Conservation (phyloP, 352 stramenopile species). For the Salisapilia sapeloensis region DNA sequence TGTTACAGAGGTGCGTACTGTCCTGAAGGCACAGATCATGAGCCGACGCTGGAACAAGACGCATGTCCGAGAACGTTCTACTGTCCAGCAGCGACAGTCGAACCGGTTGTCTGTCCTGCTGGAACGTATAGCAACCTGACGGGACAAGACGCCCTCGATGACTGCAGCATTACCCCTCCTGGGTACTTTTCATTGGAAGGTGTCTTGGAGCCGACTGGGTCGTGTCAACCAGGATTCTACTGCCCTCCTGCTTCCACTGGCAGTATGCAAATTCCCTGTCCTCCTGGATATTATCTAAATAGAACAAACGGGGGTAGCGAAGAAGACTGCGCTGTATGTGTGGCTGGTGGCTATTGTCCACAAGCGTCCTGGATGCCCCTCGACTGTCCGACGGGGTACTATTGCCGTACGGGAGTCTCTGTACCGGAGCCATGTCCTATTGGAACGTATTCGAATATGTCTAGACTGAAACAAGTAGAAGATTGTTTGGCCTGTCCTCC, state of each 20-base stretch:
- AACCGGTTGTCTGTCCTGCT: slow-evolving; percentile 56
- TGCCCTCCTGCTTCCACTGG: slow-evolving; percentile 57
- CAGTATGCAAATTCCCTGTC: slow-evolving; percentile 57
- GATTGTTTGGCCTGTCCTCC: slow-evolving; percentile 77
- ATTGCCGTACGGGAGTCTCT: slow-evolving; percentile 71
- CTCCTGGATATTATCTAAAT: slow-evolving; percentile 60
- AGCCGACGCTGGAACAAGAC: slow-evolving; percentile 50
- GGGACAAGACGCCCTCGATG: slow-evolving; percentile 46
- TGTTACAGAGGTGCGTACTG: slow-evolving; percentile 85
- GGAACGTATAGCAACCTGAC: slow-evolving; percentile 77
- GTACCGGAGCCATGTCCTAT: slow-evolving; percentile 75
- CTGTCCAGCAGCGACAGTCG: slow-evolving; percentile 47
- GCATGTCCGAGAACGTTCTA: slow-evolving; percentile 71
- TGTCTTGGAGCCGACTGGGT: slow-evolving; percentile 28
- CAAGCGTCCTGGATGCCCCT: slow-evolving; percentile 39
- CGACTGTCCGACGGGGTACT: slow-evolving; percentile 62
- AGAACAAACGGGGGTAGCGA: slow-evolving; percentile 31
- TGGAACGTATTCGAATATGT: slow-evolving; percentile 78
- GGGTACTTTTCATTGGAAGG: slow-evolving; percentile 54
- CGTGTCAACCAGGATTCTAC: slow-evolving; percentile 68
- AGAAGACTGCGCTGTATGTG: slow-evolving; percentile 57
- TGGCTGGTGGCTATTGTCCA: slow-evolving; percentile 50
- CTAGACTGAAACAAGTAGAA: slow-evolving; percentile 49
- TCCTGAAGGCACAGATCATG: slow-evolving; percentile 32
- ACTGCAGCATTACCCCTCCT: slow-evolving; percentile 55